Evolutionary conservation across 768 basidiomycete species (phyloP).

Genomic region (Boletus bicolor): DNA sequence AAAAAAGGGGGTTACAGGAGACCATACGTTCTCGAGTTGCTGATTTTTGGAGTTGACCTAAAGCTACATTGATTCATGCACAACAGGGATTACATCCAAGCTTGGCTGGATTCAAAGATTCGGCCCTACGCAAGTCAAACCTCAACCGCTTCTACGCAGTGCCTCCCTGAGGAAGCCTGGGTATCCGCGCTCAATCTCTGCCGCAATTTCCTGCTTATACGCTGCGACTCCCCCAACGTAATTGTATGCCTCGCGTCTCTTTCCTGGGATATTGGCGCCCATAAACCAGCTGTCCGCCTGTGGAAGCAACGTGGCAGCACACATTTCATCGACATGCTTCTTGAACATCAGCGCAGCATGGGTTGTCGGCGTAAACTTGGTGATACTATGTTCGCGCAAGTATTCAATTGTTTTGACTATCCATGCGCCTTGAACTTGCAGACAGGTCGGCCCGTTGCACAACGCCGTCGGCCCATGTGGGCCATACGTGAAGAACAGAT

Average conservation of each 20-base stretch:
- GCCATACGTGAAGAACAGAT: conserved; percentile 9
- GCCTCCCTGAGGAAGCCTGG: conserved; percentile 8
- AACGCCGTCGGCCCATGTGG: conserved; percentile 13
- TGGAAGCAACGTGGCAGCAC: neutral
- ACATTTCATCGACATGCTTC: conserved; percentile 5
- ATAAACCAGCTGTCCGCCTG: conserved; percentile 3
- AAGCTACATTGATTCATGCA: neutral
- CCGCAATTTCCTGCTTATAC: conserved; percentile 3
- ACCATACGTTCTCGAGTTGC: too few species aligned
- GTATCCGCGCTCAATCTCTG: conserved; percentile 10
- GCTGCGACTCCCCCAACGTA: neutral
- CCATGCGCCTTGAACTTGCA: conserved; percentile 6
- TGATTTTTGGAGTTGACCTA: neutral
- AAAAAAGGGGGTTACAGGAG: too few species aligned
- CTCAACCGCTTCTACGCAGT: too few species aligned
- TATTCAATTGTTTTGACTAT: conserved; percentile 9
- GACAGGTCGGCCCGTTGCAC: conserved; percentile 8
- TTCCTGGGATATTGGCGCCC: conserved; percentile 10
- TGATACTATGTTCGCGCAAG: conserved; percentile 8
- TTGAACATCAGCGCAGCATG: conserved; percentile 9
- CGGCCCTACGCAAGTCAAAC: too few species aligned
- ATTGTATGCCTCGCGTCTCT: conserved; percentile 8
- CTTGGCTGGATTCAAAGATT: too few species aligned
- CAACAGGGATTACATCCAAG: too few species aligned
- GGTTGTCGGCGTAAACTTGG: conserved; percentile 12